A percentile compares a stretch with the other conserved stretches of the same genome.
phyloP scores from a whole-genome alignment of 805 yeast species.

The Saturnispora hagleri region DNA sequence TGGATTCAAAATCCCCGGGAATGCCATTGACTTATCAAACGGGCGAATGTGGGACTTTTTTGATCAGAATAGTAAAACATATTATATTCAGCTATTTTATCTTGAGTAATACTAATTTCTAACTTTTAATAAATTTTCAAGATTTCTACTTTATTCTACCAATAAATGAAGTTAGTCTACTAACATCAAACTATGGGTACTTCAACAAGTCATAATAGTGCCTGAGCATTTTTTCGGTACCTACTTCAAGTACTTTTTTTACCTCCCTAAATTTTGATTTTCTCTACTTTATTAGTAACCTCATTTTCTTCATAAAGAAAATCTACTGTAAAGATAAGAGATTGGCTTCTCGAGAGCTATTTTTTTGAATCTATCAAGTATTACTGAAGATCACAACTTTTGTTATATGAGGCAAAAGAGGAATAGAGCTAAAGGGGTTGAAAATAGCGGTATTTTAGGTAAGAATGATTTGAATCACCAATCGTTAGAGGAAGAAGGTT shows the following conservation, averaged over 20 bases:
- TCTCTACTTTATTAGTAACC: neutral
- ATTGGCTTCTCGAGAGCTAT: neutral
- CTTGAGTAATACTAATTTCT: constrained; percentile 8
- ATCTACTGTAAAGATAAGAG: neutral
- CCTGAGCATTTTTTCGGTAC: neutral
- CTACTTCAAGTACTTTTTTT: neutral
- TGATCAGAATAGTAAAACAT: constrained; percentile 62
- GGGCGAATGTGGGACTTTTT: constrained; percentile 58
- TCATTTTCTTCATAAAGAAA: neutral
- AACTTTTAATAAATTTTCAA: too few species aligned
- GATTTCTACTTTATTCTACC: neutral
- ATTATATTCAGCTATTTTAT: constrained; percentile 64
- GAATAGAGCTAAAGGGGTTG: neutral
- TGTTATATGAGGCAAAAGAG: neutral
- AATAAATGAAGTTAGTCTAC: too few species aligned
- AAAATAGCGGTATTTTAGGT: neutral
- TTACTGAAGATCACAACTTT: neutral
- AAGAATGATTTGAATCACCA: neutral
- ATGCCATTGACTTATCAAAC: constrained; percentile 35
- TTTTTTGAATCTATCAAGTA: too few species aligned
- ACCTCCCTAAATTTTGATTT: neutral
- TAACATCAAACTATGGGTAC: too few species aligned
- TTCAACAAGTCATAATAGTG: too few species aligned
- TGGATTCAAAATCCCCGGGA: constrained; percentile 63
- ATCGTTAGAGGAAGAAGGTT: neutral